Percentiles rank a stretch among this genome's conserved stretches.
phyloP scores from a whole-genome alignment of 2,329 filamentous ascomycete species.

The Alternaria gansuensis region DNA sequence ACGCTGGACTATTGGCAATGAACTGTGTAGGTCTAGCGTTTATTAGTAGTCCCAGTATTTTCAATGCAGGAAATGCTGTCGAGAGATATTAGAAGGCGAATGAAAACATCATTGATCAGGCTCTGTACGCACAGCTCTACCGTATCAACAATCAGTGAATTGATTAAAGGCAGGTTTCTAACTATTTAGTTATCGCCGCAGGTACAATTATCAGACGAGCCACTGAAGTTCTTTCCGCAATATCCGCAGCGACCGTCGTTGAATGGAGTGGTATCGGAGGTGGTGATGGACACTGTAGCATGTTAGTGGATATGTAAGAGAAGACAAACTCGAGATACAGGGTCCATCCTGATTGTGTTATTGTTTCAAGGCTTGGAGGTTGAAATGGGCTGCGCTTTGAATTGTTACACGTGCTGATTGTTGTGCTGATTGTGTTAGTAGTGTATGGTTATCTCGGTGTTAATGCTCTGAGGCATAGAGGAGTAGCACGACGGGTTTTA shows the following conservation, averaged over 20 bases:
- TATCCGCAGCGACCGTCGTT: neutral
- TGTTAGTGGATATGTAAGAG: neutral
- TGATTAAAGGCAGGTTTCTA: constrained; percentile 68
- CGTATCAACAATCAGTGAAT: constrained; percentile 67
- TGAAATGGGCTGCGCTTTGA: too few species aligned
- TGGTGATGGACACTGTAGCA: neutral
- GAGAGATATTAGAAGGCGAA: constrained; percentile 66
- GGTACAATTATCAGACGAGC: neutral
- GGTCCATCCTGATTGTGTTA: neutral
- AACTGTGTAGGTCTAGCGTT: constrained; percentile 63
- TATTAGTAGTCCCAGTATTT: constrained; percentile 64
- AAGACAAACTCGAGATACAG: neutral
- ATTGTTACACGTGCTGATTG: neutral
- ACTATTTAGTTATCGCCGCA: constrained; percentile 47
- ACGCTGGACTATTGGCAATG: constrained; percentile 57
- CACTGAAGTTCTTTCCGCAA: neutral
- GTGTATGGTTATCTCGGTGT: neutral
- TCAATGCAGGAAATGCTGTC: constrained; percentile 66
- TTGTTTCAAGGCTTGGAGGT: too few species aligned
- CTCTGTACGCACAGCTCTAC: constrained; percentile 72
- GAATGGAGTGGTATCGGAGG: neutral
- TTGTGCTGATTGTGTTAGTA: neutral
- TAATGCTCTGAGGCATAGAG: neutral
- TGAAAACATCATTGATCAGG: constrained; percentile 63
- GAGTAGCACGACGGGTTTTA: neutral